Conservation (phyloP, 176 grass and related monocot species). For the Triticum urartu region DNA sequence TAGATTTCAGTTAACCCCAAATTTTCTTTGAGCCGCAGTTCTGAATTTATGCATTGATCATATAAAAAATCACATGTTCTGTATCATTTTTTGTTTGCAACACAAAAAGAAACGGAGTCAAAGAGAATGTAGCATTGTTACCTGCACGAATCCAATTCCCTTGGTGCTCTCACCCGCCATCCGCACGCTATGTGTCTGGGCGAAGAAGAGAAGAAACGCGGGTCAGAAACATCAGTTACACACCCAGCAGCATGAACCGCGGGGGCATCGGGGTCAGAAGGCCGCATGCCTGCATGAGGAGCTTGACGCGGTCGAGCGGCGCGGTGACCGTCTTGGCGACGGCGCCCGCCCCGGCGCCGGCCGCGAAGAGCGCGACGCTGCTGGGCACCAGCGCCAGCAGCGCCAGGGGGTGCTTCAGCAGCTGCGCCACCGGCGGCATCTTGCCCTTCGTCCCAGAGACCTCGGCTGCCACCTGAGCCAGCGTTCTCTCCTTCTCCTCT, state of each 20-base stretch:
- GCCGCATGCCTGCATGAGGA: conserved; percentile 78
- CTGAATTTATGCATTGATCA: not conserved
- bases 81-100: not conserved
- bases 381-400: conserved; percentile 78
- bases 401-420: conserved; percentile 73
- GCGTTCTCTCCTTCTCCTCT: not conserved
- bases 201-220: not conserved
- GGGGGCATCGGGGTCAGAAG: not conserved
- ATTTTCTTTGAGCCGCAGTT: not conserved
- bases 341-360: conserved; percentile 71
- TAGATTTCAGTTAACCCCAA: not conserved
- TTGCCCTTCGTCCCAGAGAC: not conserved
- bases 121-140: not conserved
- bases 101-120: not conserved
- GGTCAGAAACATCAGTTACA: not conserved
- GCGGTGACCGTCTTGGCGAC: conserved; percentile 83
- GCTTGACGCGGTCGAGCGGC: conserved; percentile 92
- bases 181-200: conserved; percentile 78
- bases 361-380: conserved; percentile 73
- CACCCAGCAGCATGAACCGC: not conserved
- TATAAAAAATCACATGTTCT: not conserved
- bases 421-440: conserved; percentile 53
- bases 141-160: conserved; percentile 74
- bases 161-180: conserved; percentile 44
- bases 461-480: not conserved